Percentiles rank a stretch among this genome's conserved stretches.
These are phyloP conservation scores for Gypsophila paniculata DNA, from an alignment of 179 eudicot species.

Conservation along the genomic window DNA sequence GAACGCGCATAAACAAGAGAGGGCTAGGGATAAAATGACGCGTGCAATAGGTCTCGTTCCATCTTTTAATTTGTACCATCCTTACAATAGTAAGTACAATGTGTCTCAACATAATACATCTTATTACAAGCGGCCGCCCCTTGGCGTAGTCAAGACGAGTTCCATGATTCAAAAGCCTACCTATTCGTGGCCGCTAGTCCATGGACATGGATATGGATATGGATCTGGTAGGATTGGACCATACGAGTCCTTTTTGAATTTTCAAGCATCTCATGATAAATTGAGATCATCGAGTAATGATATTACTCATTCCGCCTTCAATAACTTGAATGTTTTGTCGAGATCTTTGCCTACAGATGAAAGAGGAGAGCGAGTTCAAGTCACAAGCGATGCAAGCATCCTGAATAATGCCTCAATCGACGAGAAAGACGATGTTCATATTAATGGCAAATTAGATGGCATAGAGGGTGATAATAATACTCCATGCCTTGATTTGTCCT, in stretches of 20 bases:
- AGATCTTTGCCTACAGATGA: slow-evolving; percentile 16
- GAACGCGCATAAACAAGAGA: slow-evolving; percentile 41
- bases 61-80: slow-evolving; percentile 19
- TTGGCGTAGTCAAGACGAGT: slow-evolving; percentile 29
- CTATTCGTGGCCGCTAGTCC: slow-evolving; percentile 14
- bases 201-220: slow-evolving; percentile 18
- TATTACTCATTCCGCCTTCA: slow-evolving; percentile 6
- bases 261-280: slow-evolving; percentile 13
- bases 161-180: slow-evolving; percentile 32
- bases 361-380: slow-evolving; percentile 17
- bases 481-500: slow-evolving; percentile 29
- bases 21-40: slow-evolving; percentile 34
- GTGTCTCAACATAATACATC: slow-evolving; percentile 17
- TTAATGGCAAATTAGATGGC: slow-evolving; percentile 17
- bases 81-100: slow-evolving; percentile 22
- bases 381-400: neutral
- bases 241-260: neutral
- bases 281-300: neutral
- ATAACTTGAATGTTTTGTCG: slow-evolving; percentile 20
- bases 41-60: slow-evolving; percentile 20
- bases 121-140: slow-evolving; percentile 17
- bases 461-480: slow-evolving; percentile 3
- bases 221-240: neutral
- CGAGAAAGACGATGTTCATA: slow-evolving; percentile 2
- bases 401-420: neutral